Evolutionary conservation across 257 asterid species (phyloP).

Genomic region (Nyctanthes arbortristis): DNA sequence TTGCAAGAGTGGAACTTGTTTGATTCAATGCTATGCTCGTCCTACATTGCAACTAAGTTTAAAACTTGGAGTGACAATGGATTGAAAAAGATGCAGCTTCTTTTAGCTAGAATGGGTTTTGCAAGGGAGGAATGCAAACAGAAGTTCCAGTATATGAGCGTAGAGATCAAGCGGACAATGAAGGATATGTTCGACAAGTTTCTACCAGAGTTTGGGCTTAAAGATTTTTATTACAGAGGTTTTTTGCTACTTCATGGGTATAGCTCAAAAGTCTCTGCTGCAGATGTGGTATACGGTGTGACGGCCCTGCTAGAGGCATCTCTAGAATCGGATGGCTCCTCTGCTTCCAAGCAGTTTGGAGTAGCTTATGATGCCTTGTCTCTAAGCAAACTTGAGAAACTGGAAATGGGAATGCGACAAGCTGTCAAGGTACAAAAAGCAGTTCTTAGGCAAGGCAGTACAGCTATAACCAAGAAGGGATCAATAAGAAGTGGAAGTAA

Average conservation of each 20-base stretch:
- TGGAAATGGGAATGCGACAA: constrained; percentile 85
- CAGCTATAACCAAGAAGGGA: constrained; percentile 89
- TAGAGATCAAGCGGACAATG: constrained; percentile 82
- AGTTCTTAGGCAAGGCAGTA: constrained; percentile 95
- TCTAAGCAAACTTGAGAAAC: constrained; percentile 67
- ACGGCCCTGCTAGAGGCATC: constrained; percentile 86
- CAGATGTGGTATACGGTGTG: constrained; percentile 92
- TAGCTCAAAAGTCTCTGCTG: constrained; percentile 90
- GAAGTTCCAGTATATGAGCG: constrained; percentile 86
- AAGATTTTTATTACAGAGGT: constrained; percentile 84
- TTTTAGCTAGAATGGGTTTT: constrained; percentile 93
- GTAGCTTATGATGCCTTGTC: constrained; percentile 87
- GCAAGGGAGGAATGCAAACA: constrained; percentile 94
- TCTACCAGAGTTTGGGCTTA: constrained; percentile 90
- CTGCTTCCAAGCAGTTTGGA: constrained; percentile 76
- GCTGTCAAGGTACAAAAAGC: constrained; percentile 95
- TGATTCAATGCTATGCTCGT: constrained; percentile 93
- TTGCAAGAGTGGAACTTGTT: constrained; percentile 98
- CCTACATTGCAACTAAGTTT: constrained; percentile 86
- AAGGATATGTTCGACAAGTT: constrained; percentile 92
- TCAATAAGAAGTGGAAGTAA: constrained; percentile 95
- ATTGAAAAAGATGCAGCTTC: constrained; percentile 85
- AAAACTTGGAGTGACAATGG: constrained; percentile 98
- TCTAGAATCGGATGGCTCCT: constrained; percentile 79
- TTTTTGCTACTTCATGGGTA: constrained; percentile 80